phyloP scores from a whole-genome alignment of 139 green algal species.

The Axilococcus clingmanii region DNA sequence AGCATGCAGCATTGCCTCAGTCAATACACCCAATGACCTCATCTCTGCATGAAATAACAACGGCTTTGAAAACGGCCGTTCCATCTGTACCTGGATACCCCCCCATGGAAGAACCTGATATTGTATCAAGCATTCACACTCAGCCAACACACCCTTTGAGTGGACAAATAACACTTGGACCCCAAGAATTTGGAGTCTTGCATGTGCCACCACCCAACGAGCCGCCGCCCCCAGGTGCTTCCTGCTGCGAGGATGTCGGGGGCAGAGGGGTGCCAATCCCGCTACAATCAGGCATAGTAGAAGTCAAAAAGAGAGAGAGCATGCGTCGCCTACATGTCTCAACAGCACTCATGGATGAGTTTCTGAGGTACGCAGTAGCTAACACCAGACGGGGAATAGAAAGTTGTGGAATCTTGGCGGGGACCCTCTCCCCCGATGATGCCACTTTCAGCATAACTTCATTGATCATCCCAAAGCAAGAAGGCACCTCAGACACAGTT shows the following conservation, averaged over 20 bases:
- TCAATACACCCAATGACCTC: too few species aligned
- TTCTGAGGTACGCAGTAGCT: constrained; percentile 48
- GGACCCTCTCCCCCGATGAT: constrained; percentile 49
- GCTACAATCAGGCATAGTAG: constrained; percentile 10
- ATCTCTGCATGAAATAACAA: too few species aligned
- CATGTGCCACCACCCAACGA: background rate
- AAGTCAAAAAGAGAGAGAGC: constrained; percentile 28
- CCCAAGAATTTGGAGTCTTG: constrained; percentile 53
- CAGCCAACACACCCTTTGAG: too few species aligned
- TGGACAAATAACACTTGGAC: constrained; percentile 38
- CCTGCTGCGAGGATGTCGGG: constrained; percentile 22
- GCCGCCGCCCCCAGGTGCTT: constrained; percentile 11
- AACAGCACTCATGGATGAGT: constrained; percentile 76
- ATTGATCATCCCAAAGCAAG: constrained; percentile 89
- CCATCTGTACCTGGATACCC: too few species aligned
- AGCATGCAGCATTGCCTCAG: too few species aligned
- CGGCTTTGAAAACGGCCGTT: too few species aligned
- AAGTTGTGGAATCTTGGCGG: constrained; percentile 80
- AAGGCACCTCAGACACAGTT: constrained; percentile 73
- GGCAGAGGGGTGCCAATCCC: background rate
- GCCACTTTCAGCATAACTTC: constrained; percentile 72
- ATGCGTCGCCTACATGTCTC: constrained; percentile 77
- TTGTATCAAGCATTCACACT: too few species aligned
- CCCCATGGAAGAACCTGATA: background rate
- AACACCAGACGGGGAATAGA: constrained; percentile 73